These are phyloP conservation scores for Sphagnum tenellum DNA, from an alignment of 225 moss, liverwort and hornwort species.

Conservation along the genomic window DNA sequence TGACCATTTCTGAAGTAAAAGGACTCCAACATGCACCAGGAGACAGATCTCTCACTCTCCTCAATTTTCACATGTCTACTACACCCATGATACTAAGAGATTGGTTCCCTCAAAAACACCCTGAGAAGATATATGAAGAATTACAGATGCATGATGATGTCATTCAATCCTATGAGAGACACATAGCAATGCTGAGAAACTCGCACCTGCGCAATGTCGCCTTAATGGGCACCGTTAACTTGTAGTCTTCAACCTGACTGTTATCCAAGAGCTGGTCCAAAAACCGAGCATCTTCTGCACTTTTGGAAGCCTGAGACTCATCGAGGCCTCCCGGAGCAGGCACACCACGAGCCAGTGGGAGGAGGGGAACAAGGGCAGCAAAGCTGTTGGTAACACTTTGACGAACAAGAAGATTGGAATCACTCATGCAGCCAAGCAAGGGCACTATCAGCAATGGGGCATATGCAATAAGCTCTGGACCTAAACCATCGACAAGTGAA, in stretches of 20 bases:
- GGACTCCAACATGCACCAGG: no score
- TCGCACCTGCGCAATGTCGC: slow-evolving; percentile 70
- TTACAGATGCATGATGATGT: no score
- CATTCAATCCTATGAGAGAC: no score
- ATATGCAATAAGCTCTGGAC: slow-evolving; percentile 74
- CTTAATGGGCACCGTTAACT: slow-evolving; percentile 61
- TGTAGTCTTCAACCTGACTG: slow-evolving; percentile 85
- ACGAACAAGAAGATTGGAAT: slow-evolving; percentile 65
- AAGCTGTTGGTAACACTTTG: slow-evolving; percentile 91
- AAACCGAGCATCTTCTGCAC: slow-evolving; percentile 76
- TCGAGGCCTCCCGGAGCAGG: slow-evolving; percentile 69
- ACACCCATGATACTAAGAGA: no score
- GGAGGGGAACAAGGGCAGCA: slow-evolving; percentile 86
- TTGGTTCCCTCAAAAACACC: no score
- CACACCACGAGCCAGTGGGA: slow-evolving; percentile 78
- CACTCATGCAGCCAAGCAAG: slow-evolving; percentile 89
- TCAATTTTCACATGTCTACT: no score
- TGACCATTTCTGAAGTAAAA: no score
- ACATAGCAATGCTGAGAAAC: background rate
- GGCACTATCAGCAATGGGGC: slow-evolving; percentile 84
- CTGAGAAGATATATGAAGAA: no score
- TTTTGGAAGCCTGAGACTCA: slow-evolving; percentile 59
- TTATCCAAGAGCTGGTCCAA: slow-evolving; percentile 93
- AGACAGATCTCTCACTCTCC: no score
- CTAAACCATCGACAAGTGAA: slow-evolving; percentile 73